phyloP scores from a whole-genome alignment of 805 yeast species.

The Candida corydali region DNA sequence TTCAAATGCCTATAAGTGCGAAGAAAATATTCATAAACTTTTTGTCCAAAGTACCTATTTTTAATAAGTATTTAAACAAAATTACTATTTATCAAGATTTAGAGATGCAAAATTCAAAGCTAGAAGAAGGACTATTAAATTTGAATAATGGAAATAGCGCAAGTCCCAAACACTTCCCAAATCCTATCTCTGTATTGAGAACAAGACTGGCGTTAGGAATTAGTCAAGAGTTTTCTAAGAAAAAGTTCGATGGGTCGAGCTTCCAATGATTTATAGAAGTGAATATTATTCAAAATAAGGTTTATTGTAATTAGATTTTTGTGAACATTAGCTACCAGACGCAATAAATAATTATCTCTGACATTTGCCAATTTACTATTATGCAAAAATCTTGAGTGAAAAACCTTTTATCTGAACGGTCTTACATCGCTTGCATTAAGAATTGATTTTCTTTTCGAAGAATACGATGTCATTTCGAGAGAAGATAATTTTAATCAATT shows the following conservation, averaged over 20 bases:
- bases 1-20: conserved; percentile 12
- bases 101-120: conserved; percentile 5
- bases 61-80: conserved; percentile 8
- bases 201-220: conserved; percentile 29
- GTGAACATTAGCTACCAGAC: too few species aligned
- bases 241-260: not conserved
- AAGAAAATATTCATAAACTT: conserved; percentile 10
- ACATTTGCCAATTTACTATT: too few species aligned
- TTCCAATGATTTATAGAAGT: too few species aligned
- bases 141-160: not conserved
- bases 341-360: too few species aligned
- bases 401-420: not conserved
- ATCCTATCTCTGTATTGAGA: conserved; percentile 23
- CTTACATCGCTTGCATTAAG: too few species aligned
- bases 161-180: not conserved
- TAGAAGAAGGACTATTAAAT: conserved; percentile 8
- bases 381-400: not conserved
- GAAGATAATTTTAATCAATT: too few species aligned
- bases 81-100: conserved; percentile 1
- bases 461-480: too few species aligned
- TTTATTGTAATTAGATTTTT: too few species aligned
- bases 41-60: conserved; percentile 19
- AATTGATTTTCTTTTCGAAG: too few species aligned
- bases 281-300: too few species aligned
- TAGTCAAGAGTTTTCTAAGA: not conserved